phyloP scores from a whole-genome alignment of 2,329 filamentous ascomycete species.

The Fusarium neocosmosporiellum region DNA sequence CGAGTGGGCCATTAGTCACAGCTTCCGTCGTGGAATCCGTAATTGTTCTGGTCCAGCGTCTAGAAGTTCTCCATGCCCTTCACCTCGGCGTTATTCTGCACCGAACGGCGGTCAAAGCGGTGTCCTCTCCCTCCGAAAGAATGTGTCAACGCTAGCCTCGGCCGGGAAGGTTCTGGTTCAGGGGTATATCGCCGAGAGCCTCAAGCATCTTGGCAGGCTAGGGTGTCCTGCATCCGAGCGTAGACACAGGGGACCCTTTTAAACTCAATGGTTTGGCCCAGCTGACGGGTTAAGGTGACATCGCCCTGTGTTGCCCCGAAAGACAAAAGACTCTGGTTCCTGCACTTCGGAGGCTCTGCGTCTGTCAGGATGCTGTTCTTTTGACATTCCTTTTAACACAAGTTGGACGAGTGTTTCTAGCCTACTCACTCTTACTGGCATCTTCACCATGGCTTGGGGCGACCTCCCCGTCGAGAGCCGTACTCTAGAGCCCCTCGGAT shows the following conservation, averaged over 20 bases:
- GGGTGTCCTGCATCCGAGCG: neutral
- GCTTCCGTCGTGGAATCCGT: neutral
- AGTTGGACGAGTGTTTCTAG: neutral
- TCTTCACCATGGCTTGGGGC: slow-evolving; percentile 40
- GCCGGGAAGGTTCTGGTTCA: neutral
- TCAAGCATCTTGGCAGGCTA: neutral
- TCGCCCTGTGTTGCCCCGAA: neutral
- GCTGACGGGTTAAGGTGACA: neutral
- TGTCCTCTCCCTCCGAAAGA: neutral
- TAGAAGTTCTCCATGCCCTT: neutral
- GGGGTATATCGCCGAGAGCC: slow-evolving; percentile 2
- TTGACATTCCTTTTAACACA: neutral
- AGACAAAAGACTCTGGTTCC: neutral
- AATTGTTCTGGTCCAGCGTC: neutral
- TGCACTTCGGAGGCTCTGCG: neutral
- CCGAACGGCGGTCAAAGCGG: slow-evolving; percentile 3
- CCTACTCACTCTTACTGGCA: neutral
- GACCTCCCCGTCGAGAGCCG: slow-evolving; percentile 34
- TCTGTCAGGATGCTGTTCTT: neutral
- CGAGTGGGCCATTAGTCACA: neutral
- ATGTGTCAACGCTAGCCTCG: slow-evolving; percentile 6
- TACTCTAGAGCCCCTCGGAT: slow-evolving; percentile 39
- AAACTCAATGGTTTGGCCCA: neutral
- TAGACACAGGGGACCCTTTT: neutral
- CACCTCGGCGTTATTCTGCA: neutral